These are phyloP conservation scores for Ogataea pignaliae DNA, from an alignment of 805 yeast genomes.

Conservation along the genomic window DNA sequence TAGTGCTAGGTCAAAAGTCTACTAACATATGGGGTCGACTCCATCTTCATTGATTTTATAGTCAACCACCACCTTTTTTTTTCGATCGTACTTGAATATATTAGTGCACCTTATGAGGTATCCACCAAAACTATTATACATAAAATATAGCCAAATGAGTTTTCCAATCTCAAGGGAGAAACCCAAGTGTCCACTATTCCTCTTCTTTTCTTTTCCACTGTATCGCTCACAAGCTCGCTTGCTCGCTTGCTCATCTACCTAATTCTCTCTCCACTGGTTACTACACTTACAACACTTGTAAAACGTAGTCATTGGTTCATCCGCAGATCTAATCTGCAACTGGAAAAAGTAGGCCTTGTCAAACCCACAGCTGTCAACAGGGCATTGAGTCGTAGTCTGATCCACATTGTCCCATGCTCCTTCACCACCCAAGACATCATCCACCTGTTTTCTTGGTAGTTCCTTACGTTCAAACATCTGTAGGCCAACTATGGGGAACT, in stretches of 20 bases:
- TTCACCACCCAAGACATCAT: constrained; percentile 93
- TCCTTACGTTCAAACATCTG: constrained; percentile 82
- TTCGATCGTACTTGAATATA: too few species aligned
- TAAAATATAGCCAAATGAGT: too few species aligned
- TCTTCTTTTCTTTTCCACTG: too few species aligned
- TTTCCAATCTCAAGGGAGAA: too few species aligned
- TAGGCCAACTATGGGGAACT: constrained; percentile 79
- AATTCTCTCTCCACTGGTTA: constrained; percentile 96
- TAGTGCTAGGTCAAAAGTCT: too few species aligned
- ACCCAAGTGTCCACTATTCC: too few species aligned
- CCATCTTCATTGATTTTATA: too few species aligned
- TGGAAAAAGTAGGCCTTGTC: constrained; percentile 95
- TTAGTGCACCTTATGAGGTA: too few species aligned
- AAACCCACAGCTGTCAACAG: constrained; percentile 78
- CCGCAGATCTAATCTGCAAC: constrained; percentile 94
- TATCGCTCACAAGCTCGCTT: too few species aligned
- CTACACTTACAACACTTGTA: constrained; percentile 93
- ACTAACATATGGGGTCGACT: too few species aligned
- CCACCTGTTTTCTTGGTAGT: constrained; percentile 84
- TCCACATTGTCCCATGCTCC: constrained; percentile 99
- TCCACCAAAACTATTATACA: too few species aligned
- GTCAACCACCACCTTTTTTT: too few species aligned
- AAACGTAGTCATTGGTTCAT: constrained; percentile 99
- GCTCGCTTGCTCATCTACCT: background rate
- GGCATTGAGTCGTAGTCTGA: constrained; percentile 91